A percentile compares a stretch with the other conserved stretches of the same genome.
These are phyloP conservation scores for Aspergillus ruber DNA, from an alignment of 2,329 filamentous ascomycete genomes.

Conservation along the genomic window DNA sequence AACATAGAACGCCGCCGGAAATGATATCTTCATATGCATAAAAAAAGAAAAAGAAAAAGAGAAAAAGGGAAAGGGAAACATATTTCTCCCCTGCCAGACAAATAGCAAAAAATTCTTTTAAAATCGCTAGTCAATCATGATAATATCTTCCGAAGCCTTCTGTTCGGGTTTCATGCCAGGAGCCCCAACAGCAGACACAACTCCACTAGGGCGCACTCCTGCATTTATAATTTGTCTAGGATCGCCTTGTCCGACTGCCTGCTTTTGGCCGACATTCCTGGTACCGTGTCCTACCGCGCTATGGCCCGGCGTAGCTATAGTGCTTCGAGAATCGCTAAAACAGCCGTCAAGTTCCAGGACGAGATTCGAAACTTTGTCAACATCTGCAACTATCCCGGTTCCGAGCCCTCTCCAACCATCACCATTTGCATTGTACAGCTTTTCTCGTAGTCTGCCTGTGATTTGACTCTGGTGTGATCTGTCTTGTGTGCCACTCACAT, in stretches of 20 bases:
- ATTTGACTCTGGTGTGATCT: slow-evolving; percentile 14
- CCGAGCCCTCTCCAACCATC: slow-evolving; percentile 36
- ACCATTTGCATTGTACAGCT: slow-evolving; percentile 30
- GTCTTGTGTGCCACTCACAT: slow-evolving; percentile 15
- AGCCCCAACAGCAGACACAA: background rate
- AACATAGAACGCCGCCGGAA: background rate
- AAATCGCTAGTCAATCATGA: slow-evolving; percentile 29
- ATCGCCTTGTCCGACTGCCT: background rate
- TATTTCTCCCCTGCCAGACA: background rate
- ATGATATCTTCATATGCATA: background rate
- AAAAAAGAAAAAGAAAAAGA: slow-evolving; percentile 1
- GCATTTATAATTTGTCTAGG: background rate
- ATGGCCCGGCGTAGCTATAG: background rate
- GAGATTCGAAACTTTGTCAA: slow-evolving; percentile 27
- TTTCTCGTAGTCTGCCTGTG: slow-evolving; percentile 21
- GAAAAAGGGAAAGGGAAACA: slow-evolving; percentile 1
- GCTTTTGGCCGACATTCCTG: background rate
- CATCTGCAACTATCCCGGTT: slow-evolving; percentile 30
- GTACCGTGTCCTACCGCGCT: background rate
- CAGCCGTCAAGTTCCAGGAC: slow-evolving; percentile 26
- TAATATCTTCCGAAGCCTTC: slow-evolving; percentile 21
- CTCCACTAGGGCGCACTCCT: background rate
- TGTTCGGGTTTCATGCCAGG: background rate
- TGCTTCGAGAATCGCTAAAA: slow-evolving; percentile 10
- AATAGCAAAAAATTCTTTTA: background rate